phyloP scores from a whole-genome alignment of 352 stramenopile species.

The Globisporangium echinulatum region DNA sequence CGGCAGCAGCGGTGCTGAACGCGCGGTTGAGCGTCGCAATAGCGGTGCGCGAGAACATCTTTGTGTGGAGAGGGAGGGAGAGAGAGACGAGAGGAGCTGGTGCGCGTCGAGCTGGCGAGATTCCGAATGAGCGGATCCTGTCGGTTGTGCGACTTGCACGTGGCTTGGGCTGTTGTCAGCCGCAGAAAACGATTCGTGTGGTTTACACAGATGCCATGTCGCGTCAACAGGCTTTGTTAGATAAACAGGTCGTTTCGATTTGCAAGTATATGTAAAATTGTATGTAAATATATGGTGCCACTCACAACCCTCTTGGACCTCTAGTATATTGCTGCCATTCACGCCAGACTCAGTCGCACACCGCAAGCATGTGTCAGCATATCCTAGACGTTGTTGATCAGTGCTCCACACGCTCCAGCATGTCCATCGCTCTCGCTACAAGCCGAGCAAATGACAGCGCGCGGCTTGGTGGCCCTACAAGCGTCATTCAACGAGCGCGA shows the following conservation, averaged over 20 bases:
- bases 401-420: not conserved
- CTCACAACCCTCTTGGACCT: no score
- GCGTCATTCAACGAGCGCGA: conserved; percentile 9
- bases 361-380: not conserved
- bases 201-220: not conserved
- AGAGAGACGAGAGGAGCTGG: conserved; percentile 1
- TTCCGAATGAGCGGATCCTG: conserved; percentile 10
- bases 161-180: not conserved
- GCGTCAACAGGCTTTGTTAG: not conserved
- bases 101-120: conserved; percentile 1
- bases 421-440: not conserved
- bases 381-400: not conserved
- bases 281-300: no score
- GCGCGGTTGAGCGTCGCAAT: conserved; percentile 24
- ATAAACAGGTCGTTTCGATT: not conserved
- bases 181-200: not conserved
- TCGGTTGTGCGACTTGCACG: not conserved
- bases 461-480: no score
- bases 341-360: not conserved
- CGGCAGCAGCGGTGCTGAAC: conserved; percentile 51
- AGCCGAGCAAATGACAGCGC: no score
- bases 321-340: not conserved
- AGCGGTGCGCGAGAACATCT: conserved; percentile 16
- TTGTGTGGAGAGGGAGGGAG: not conserved
- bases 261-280: no score